Evolutionary conservation across 495 filamentous ascomycete genomes (phyloP).

Genomic region (Margaritispora aquatica): DNA sequence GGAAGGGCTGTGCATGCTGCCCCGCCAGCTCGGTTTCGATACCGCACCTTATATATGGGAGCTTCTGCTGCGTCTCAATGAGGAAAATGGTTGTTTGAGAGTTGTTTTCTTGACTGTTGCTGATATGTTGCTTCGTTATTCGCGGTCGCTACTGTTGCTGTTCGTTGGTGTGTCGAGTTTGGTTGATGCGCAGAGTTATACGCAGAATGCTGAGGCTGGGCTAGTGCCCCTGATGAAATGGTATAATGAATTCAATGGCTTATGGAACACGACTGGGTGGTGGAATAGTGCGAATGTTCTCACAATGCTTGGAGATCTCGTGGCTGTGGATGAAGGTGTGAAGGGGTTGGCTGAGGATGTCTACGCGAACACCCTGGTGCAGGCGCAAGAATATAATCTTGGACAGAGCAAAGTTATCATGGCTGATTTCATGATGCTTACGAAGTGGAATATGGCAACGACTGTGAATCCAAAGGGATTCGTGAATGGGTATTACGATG

Average conservation of each 20-base stretch:
- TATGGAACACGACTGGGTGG: slow-evolving; percentile 65
- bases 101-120: background rate
- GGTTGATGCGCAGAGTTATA: slow-evolving; percentile 2
- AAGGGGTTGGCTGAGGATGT: slow-evolving; percentile 11
- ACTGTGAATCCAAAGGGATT: slow-evolving; percentile 33
- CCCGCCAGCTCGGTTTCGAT: slow-evolving; percentile 1
- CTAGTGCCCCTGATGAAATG: slow-evolving; percentile 50
- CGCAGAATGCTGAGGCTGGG: slow-evolving; percentile 32
- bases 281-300: slow-evolving; percentile 72
- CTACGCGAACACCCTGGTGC: slow-evolving; percentile 29
- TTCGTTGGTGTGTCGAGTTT: background rate
- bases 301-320: slow-evolving; percentile 57
- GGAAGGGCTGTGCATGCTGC: slow-evolving; percentile 3
- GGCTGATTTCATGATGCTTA: slow-evolving; percentile 8
- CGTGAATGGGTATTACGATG: slow-evolving; percentile 62
- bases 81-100: background rate
- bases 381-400: slow-evolving; percentile 30
- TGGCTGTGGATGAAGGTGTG: slow-evolving; percentile 34
- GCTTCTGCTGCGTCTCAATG: background rate
- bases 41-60: background rate
- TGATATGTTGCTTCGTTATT: background rate
- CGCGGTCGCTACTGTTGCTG: background rate
- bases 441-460: background rate
- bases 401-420: slow-evolving; percentile 19
- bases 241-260: slow-evolving; percentile 55